Base-by-base conservation (phyloP, 108 stramenopile genomes). In the Conticribra guillardii region DNA sequence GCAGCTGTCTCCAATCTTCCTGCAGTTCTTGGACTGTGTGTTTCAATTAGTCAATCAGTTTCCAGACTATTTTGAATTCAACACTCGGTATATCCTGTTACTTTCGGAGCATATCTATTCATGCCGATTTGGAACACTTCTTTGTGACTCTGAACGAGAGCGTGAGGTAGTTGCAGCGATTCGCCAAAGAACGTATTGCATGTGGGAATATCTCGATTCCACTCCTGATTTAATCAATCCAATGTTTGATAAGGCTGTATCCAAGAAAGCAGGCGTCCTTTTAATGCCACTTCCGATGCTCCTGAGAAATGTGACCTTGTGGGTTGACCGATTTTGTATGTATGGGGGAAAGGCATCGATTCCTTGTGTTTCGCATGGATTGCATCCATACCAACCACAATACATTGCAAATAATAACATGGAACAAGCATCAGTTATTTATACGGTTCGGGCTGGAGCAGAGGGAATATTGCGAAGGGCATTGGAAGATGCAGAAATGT, bases 1-100 rank as follows among this genome's bases (percentile, higher is more conserved):
- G 19, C 96, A 99, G 66, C 71, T 91, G 2, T 93, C 96, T 37
- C 98, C 99, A 32, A 89, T 99, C 50, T 99, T 99, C 71, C 24
- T 99, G 29, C 99, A 99, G 82, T 99, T 99, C 69, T 59, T 99
- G 51, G 99, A 99, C 80, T 96, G 93, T 69, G 91, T 97, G 27
- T 97, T 84, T 72, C 98, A 99, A 83, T 68, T 99, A 17, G 77
- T 96, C 18, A 64, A 85, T 64, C 94, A 94, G 64, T 94, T 84
- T 52, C 97, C 97, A 8, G 79, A 87, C 37, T 82, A 63, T 50
- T 97, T 97, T 59, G 95, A 98, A 67, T 97, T 95, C 79, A 97
- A 83, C 67, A 55, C 84, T 4, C 68, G 71, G 8, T 96, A 93
- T 52, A 74, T 98, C 11, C 33, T 95, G 45, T 60, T 84, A 22